Percentiles rank a stretch among this genome's conserved stretches.
phyloP scores from a whole-genome alignment of 1,284 basidiomycete species.

The Sporisorium exsertum region DNA sequence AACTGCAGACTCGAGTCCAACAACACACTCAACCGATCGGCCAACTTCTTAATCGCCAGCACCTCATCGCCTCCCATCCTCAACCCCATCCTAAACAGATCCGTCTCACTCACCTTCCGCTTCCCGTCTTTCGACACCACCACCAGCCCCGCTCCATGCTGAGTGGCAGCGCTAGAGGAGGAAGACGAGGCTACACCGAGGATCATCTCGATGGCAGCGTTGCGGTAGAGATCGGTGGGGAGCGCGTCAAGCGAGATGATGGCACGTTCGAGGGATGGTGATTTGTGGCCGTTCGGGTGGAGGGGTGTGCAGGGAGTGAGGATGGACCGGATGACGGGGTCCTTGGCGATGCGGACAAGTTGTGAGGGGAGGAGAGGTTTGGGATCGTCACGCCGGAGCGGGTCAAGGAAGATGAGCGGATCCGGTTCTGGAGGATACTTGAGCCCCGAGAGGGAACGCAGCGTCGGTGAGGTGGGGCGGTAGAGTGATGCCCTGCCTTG shows the following conservation, averaged over 20 bases:
- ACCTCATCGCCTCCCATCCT: constrained; percentile 62
- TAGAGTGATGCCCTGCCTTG: constrained; percentile 28
- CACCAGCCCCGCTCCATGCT: constrained; percentile 11
- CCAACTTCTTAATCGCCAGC: constrained; percentile 56
- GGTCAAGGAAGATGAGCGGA: constrained; percentile 66
- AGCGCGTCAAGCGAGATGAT: constrained; percentile 61
- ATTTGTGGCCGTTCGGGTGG: constrained; percentile 52
- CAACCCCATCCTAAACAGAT: constrained; percentile 66
- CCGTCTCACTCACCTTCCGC: constrained; percentile 60
- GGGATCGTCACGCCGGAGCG: constrained; percentile 63
- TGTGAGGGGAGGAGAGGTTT: constrained; percentile 62
- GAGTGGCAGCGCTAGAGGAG: constrained; percentile 23
- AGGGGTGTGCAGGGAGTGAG: constrained; percentile 43
- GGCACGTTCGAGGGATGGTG: constrained; percentile 51
- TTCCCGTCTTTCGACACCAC: constrained; percentile 27
- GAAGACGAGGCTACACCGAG: constrained; percentile 56
- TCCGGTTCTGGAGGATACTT: constrained; percentile 65
- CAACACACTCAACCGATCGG: constrained; percentile 56
- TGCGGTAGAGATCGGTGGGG: constrained; percentile 59
- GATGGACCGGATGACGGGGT: constrained; percentile 54
- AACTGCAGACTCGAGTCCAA: constrained; percentile 41
- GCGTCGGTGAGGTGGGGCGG: constrained; percentile 47
- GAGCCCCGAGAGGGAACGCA: constrained; percentile 56
- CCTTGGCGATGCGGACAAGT: constrained; percentile 56
- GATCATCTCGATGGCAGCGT: constrained; percentile 66